Evolutionary conservation across 495 filamentous ascomycete species (phyloP), one percentile per base, ranked within the genome.

Genomic region (Aeminium ludgeri): DNA sequence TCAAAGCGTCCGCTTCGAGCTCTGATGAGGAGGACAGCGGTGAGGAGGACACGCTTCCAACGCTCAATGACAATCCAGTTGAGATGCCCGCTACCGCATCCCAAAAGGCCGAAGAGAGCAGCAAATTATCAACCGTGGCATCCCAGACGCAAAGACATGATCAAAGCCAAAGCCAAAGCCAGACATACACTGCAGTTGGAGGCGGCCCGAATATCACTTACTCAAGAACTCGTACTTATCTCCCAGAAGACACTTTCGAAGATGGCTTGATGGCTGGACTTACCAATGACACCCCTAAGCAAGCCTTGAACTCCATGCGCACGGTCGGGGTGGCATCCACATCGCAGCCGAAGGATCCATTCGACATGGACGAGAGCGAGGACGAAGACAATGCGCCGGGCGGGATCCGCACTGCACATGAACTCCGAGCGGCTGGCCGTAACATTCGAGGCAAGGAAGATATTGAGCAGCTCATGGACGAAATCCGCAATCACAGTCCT

Each of bases 391-490:
- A 70, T 37, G 48, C 34, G 10, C 20, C 40, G 30, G 53, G 49
- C 43, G 28, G 29, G n/a, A 76, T 94, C 43, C 73, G 79, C 36
- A 89, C 77, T 46, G 80, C 95, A 27, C 86, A 96, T 53, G 89
- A 97, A 56, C 66, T 97, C 32, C 71, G 86, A 46, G 80, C 84
- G 48, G 76, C 84, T 30, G 89, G 89, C 6, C 76, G 77, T 17
- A 91, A 86, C 55, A 77, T 74, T 36, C 78, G 85, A 15, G 86
- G 91, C 42, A 60, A 77, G 6, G 74, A 83, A 48, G 80, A 85
- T 36, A 68, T 91, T 38, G 82, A 87, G 50, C 76, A 82, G 36
- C 65, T 92, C 8, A 67, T 93, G 43, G 84, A 91, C 42, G 81
- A 91, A 44, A 79, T 97, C 46, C 76, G 81, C 37, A 64, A 69